These are phyloP conservation scores for Dendrobium officinale DNA, from an alignment of 106 monocot species.

Conservation along the genomic window DNA sequence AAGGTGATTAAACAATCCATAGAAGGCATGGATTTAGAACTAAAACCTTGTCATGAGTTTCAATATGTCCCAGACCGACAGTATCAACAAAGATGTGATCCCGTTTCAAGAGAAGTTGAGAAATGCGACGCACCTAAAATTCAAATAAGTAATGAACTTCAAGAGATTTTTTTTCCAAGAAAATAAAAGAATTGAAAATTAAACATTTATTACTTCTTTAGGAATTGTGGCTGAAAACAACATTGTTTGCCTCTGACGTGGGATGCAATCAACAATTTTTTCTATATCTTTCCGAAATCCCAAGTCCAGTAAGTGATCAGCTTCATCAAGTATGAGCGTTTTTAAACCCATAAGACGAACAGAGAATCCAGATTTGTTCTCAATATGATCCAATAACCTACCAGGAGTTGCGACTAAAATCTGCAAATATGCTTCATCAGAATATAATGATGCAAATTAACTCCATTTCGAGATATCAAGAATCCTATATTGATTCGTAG, in stretches of 20 bases:
- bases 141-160: not conserved
- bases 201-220: slow-evolving; percentile 53
- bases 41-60: slow-evolving; percentile 77
- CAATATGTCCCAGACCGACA: slow-evolving; percentile 52
- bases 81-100: slow-evolving; percentile 89
- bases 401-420: slow-evolving; percentile 99
- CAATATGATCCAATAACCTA: slow-evolving; percentile 90
- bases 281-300: slow-evolving; percentile 96
- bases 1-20: not conserved
- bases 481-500: not conserved
- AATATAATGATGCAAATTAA: not conserved
- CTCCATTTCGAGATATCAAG: not conserved
- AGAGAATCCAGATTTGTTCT: slow-evolving; percentile 89
- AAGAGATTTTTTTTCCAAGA: not conserved
- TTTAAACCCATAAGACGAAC: slow-evolving; percentile 84
- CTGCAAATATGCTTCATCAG: slow-evolving; percentile 29
- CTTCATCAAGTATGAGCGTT: slow-evolving; percentile 88
- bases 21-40: not conserved
- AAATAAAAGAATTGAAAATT: not conserved
- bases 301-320: slow-evolving; percentile 85
- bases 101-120: slow-evolving; percentile 83
- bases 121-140: slow-evolving; percentile 77
- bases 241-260: slow-evolving; percentile 83
- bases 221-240: slow-evolving; percentile 88
- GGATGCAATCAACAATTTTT: slow-evolving; percentile 86